Percentiles rank a stretch among this genome's conserved stretches.
Conservation (phyloP, 192 early-diverging fungal species). For the Pilaira anomala region DNA sequence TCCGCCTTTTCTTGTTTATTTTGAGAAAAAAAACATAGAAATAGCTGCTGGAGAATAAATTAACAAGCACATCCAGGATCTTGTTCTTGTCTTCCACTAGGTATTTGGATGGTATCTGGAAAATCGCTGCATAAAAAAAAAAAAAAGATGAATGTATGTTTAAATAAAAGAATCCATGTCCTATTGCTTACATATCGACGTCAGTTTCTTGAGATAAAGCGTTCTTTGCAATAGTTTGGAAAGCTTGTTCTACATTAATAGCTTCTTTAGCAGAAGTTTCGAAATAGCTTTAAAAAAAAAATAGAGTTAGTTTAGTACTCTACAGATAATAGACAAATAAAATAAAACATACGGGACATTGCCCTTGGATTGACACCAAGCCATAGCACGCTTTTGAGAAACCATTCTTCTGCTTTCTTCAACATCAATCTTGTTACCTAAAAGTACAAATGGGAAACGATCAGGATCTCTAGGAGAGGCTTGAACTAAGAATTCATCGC, state of each 20-base stretch:
- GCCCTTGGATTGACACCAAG: slow-evolving; percentile 96
- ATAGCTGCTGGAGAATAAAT: neutral
- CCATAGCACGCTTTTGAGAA: slow-evolving; percentile 94
- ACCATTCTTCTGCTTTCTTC: slow-evolving; percentile 90
- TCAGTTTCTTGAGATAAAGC: slow-evolving; percentile 93
- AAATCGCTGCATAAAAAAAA: slow-evolving; percentile 19
- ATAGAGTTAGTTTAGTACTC: slow-evolving; percentile 7
- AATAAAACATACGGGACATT: slow-evolving; percentile 63
- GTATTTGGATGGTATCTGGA: slow-evolving; percentile 29
- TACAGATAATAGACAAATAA: neutral
- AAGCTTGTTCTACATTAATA: slow-evolving; percentile 97
- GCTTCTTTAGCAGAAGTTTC: slow-evolving; percentile 98
- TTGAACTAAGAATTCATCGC: slow-evolving; percentile 98
- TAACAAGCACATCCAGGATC: slow-evolving; percentile 22
- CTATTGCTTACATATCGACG: slow-evolving; percentile 64
- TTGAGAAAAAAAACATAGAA: too few species aligned
- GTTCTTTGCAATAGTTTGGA: slow-evolving; percentile 92
- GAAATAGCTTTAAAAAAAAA: slow-evolving; percentile 67
- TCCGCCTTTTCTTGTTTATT: too few species aligned
- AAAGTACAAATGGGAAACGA: slow-evolving; percentile 97
- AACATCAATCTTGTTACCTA: slow-evolving; percentile 99
- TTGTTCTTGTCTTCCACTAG: slow-evolving; percentile 18
- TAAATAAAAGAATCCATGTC: neutral
- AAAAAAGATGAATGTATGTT: too few species aligned
- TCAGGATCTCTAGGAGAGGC: slow-evolving; percentile 90